Conservation (phyloP, 805 yeast species). For the Torulaspora gathmanii region DNA sequence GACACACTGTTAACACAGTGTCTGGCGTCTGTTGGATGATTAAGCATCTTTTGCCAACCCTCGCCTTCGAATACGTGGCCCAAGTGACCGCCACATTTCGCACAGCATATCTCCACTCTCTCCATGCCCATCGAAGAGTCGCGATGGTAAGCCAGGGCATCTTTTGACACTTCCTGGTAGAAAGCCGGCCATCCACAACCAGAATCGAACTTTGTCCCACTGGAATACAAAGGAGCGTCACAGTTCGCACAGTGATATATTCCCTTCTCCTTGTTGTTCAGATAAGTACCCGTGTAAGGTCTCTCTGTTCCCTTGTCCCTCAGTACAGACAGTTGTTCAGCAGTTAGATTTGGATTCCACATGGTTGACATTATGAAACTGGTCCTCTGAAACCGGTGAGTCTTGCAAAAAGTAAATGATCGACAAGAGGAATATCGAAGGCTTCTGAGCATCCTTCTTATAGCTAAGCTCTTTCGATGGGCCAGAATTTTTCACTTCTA, state of each 20-base stretch:
- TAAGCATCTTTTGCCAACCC: slow-evolving; percentile 55
- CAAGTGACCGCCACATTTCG: slow-evolving; percentile 85
- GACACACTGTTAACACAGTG: slow-evolving; percentile 92
- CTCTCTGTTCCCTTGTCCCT: slow-evolving; percentile 55
- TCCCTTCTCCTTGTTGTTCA: slow-evolving; percentile 44
- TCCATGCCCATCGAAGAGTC: slow-evolving; percentile 72
- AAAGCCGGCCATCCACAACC: slow-evolving; percentile 99
- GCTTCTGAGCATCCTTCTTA: slow-evolving; percentile 1
- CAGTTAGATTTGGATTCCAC: slow-evolving; percentile 75
- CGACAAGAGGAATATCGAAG: not conserved
- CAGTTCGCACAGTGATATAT: slow-evolving; percentile 85
- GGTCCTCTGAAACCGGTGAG: not conserved
- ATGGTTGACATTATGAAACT: slow-evolving; percentile 5
- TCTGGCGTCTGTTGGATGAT: slow-evolving; percentile 65
- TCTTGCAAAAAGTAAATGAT: not conserved
- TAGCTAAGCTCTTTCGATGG: not conserved
- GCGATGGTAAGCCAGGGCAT: slow-evolving; percentile 55
- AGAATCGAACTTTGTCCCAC: slow-evolving; percentile 77
- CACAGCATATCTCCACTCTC: slow-evolving; percentile 85
- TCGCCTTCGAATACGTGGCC: slow-evolving; percentile 96
- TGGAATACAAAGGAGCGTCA: slow-evolving; percentile 67
- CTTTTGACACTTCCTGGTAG: slow-evolving; percentile 75
- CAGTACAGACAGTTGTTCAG: slow-evolving; percentile 73
- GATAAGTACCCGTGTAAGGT: slow-evolving; percentile 41
- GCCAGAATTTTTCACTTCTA: not conserved